phyloP scores from a whole-genome alignment of 2,329 filamentous ascomycete species.

The Cordyceps fumosorosea region DNA sequence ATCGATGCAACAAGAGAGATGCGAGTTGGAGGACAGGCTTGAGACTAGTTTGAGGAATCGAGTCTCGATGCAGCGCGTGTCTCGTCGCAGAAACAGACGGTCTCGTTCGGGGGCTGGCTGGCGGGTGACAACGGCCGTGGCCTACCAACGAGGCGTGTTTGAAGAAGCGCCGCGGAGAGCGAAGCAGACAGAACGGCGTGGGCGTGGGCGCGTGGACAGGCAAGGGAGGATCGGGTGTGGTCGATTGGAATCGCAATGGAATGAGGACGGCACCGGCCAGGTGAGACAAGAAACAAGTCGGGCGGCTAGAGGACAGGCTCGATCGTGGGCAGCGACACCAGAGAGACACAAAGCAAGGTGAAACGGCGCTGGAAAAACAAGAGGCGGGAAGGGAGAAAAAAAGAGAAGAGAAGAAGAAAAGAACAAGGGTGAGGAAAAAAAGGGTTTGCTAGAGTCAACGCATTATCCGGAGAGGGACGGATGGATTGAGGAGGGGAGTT shows the following conservation, averaged over 20 bases:
- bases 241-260: constrained; percentile 18
- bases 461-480: constrained; percentile 3
- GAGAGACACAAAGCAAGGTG: constrained; percentile 17
- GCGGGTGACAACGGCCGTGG: not conserved
- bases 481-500: not conserved
- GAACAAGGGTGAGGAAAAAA: not conserved
- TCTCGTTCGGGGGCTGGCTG: not conserved
- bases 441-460: not conserved
- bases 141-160: not conserved
- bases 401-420: not conserved
- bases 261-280: constrained; percentile 17
- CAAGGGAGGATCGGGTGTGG: constrained; percentile 15
- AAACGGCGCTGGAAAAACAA: not conserved
- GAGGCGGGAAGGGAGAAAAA: not conserved
- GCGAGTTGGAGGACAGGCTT: not conserved
- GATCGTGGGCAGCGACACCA: not conserved
- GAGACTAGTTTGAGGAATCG: not conserved
- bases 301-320: constrained; percentile 12
- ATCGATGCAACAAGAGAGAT: not conserved
- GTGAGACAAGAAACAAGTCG: constrained; percentile 17
- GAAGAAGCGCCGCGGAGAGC: not conserved
- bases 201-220: constrained; percentile 4
- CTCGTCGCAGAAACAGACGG: constrained; percentile 4
- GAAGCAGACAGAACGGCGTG: not conserved
- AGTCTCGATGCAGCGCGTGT: not conserved